Percentiles rank a stretch among this genome's conserved stretches.
These are phyloP conservation scores for Retiboletus fuscus DNA, from an alignment of 1,284 basidiomycete species.

Conservation along the genomic window DNA sequence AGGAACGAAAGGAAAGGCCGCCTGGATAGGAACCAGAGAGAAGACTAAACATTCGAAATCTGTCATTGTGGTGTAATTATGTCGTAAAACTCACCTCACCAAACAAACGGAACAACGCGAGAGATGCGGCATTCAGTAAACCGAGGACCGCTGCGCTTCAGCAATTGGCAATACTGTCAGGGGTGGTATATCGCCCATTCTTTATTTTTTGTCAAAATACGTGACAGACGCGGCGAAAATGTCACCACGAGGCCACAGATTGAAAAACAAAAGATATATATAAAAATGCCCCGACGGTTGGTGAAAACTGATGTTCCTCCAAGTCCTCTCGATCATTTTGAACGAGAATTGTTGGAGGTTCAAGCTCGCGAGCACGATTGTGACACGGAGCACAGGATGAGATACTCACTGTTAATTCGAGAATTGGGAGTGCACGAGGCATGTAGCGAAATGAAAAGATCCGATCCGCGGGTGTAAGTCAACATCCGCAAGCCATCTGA, in stretches of 20 bases:
- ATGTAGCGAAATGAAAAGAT: constrained; percentile 36
- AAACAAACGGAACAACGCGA: constrained; percentile 36
- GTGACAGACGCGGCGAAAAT: constrained; percentile 22
- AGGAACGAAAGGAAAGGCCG: constrained; percentile 16
- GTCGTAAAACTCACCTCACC: constrained; percentile 49
- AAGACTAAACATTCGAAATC: constrained; percentile 30
- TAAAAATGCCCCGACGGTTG: background rate
- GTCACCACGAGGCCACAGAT: constrained; percentile 5
- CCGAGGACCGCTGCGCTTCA: constrained; percentile 27
- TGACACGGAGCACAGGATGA: constrained; percentile 14
- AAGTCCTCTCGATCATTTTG: background rate
- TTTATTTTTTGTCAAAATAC: constrained; percentile 24
- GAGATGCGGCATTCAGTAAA: constrained; percentile 27
- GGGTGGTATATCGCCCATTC: constrained; percentile 18
- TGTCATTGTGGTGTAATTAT: constrained; percentile 47
- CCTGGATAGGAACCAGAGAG: constrained; percentile 24
- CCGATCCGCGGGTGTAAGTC: constrained; percentile 51
- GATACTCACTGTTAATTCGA: constrained; percentile 24
- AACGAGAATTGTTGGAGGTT: constrained; percentile 1
- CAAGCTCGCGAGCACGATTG: constrained; percentile 16
- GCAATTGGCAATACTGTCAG: constrained; percentile 39
- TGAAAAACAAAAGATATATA: constrained; percentile 6
- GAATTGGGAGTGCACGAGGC: constrained; percentile 41
- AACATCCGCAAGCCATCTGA: constrained; percentile 30
- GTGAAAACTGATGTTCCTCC: background rate